A percentile compares a stretch with the other conserved stretches of the same genome.
phyloP scores from a whole-genome alignment of 805 yeast genomes.

The Metschnikowia henanensis region DNA sequence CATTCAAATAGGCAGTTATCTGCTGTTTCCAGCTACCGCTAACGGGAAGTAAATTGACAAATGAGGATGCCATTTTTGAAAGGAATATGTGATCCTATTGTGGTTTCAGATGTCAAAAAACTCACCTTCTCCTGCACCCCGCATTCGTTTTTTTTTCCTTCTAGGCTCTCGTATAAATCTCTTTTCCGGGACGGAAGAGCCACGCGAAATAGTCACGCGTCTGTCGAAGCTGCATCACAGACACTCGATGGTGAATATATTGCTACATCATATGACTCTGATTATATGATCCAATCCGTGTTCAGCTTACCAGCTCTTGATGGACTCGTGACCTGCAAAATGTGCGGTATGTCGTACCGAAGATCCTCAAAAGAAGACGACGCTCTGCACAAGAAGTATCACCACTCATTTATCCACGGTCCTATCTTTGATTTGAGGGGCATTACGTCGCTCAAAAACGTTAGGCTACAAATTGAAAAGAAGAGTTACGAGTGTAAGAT shows the following conservation, averaged over 20 bases:
- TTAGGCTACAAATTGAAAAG: slow-evolving; percentile 12
- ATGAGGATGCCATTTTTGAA: slow-evolving; percentile 23
- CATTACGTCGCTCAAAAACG: slow-evolving; percentile 28
- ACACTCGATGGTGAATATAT: no score
- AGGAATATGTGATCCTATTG: neutral
- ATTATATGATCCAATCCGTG: slow-evolving; percentile 14
- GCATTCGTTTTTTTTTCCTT: slow-evolving; percentile 4
- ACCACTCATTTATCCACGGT: slow-evolving; percentile 49
- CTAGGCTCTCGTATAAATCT: neutral
- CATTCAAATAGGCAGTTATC: slow-evolving; percentile 73
- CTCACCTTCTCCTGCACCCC: slow-evolving; percentile 12
- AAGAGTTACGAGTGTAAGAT: slow-evolving; percentile 18
- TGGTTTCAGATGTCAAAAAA: neutral
- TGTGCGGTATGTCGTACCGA: slow-evolving; percentile 56
- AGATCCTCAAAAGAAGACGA: slow-evolving; percentile 41
- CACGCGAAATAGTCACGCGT: no score
- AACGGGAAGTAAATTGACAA: slow-evolving; percentile 63
- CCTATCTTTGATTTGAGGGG: slow-evolving; percentile 41
- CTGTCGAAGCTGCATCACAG: no score
- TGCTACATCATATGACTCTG: neutral
- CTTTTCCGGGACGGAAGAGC: no score
- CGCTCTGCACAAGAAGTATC: slow-evolving; percentile 53
- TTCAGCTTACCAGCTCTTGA: slow-evolving; percentile 7
- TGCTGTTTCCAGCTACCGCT: slow-evolving; percentile 82
- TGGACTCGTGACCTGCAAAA: slow-evolving; percentile 36